phyloP scores from a whole-genome alignment of 2,329 filamentous ascomycete genomes.

The Alternaria alternata region DNA sequence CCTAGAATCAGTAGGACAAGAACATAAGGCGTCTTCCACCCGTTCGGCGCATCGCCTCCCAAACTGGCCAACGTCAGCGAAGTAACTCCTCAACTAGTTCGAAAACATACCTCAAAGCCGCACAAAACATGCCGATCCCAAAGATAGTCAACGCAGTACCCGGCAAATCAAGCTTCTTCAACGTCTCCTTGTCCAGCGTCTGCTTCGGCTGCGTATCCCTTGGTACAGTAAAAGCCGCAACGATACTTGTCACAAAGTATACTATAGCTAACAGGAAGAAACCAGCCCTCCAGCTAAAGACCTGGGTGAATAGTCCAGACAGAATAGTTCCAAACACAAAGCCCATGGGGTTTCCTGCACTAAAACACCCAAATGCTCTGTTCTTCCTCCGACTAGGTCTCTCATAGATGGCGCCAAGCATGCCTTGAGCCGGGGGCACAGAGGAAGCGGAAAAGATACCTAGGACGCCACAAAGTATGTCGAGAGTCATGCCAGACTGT shows the following conservation, averaged over 20 bases:
- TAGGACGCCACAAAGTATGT: conserved; percentile 69
- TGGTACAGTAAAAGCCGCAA: conserved; percentile 70
- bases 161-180: conserved; percentile 68
- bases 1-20: conserved; percentile 70
- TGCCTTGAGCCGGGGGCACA: conserved; percentile 70
- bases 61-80: conserved; percentile 45
- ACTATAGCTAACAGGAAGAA: conserved; percentile 71
- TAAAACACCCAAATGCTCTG: conserved; percentile 69
- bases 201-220: conserved; percentile 59
- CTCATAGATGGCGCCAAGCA: conserved; percentile 70
- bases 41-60: conserved; percentile 64
- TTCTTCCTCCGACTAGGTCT: conserved; percentile 70
- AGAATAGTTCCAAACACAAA: conserved; percentile 67
- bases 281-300: conserved; percentile 70
- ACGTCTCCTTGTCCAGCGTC: conserved; percentile 55
- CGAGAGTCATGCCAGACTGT: conserved; percentile 65
- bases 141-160: conserved; percentile 68
- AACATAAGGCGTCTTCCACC: conserved; percentile 70
- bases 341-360: conserved; percentile 65
- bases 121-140: conserved; percentile 72
- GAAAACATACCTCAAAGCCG: conserved; percentile 63
- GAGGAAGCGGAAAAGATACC: conserved; percentile 71
- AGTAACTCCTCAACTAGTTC: fast-evolving
- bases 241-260: conserved; percentile 66
- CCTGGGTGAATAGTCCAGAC: conserved; percentile 67